Evolutionary conservation across 331 rosid genomes (phyloP).

Genomic region (Rhamnella rubrinervis): DNA sequence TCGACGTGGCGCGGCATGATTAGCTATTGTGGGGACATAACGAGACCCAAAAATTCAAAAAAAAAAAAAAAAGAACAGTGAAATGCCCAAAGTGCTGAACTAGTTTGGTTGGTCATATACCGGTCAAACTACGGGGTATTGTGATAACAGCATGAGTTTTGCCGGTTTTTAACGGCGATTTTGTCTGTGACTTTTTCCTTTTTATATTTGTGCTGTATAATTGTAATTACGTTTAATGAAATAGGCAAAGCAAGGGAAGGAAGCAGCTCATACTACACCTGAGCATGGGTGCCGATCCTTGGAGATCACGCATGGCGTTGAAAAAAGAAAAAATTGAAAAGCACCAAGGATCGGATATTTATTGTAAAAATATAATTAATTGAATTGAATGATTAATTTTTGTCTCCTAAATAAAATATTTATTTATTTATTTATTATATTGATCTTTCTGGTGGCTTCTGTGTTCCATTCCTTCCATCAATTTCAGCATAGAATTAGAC

Average conservation of each 20-base stretch:
- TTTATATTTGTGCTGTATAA: conserved; percentile 4
- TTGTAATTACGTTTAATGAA: conserved; percentile 14
- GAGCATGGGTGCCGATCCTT: background rate
- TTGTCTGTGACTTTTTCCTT: conserved; percentile 9
- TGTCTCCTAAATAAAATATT: no score
- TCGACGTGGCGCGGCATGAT: background rate
- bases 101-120: no score
- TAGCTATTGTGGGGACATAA: background rate
- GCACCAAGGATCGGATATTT: background rate
- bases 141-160: background rate
- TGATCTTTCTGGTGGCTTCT: background rate
- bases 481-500: background rate
- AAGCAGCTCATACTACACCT: background rate
- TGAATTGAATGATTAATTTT: no score
- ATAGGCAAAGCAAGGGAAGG: background rate
- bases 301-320: conserved; percentile 19
- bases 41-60: no score
- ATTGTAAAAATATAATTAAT: no score
- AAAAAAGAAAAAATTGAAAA: background rate
- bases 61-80: no score
- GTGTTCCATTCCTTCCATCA: background rate
- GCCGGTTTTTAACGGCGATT: conserved; percentile 33
- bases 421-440: no score
- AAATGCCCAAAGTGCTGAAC: no score
- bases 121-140: conserved; percentile 6